Conservation (phyloP, 140 eudicot genomes). For the Ambrosia hybrid region DNA sequence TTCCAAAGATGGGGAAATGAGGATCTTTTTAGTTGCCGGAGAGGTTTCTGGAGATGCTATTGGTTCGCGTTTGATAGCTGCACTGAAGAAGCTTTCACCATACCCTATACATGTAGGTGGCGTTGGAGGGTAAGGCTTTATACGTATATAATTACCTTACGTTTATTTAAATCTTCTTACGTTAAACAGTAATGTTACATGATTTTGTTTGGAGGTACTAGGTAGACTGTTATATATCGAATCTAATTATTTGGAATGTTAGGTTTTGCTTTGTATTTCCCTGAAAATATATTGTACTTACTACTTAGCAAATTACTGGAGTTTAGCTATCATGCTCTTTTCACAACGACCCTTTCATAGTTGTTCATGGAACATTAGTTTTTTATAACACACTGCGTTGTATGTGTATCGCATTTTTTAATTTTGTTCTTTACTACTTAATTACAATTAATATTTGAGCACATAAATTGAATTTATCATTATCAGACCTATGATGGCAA, state of each 20-base stretch:
- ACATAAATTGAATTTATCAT: neutral
- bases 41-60: slow-evolving; percentile 90
- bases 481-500: slow-evolving; percentile 65
- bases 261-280: too few species aligned
- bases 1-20: slow-evolving; percentile 78
- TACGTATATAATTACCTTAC: neutral
- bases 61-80: slow-evolving; percentile 72
- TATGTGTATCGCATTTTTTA: neutral
- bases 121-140: slow-evolving; percentile 71
- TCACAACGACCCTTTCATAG: too few species aligned
- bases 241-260: too few species aligned
- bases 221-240: too few species aligned
- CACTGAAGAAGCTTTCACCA: slow-evolving; percentile 68
- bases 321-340: too few species aligned
- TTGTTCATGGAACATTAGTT: too few species aligned
- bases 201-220: neutral
- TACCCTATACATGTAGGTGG: slow-evolving; percentile 69
- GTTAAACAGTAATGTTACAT: slow-evolving; percentile 4
- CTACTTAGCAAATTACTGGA: too few species aligned
- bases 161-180: neutral
- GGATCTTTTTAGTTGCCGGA: slow-evolving; percentile 89
- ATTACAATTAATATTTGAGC: neutral
- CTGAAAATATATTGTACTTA: too few species aligned
- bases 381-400: too few species aligned
- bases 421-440: neutral